Evolutionary conservation across 768 basidiomycete genomes (phyloP), one percentile per base, ranked within the genome.

Genomic region (Suillus cothurnatus): DNA sequence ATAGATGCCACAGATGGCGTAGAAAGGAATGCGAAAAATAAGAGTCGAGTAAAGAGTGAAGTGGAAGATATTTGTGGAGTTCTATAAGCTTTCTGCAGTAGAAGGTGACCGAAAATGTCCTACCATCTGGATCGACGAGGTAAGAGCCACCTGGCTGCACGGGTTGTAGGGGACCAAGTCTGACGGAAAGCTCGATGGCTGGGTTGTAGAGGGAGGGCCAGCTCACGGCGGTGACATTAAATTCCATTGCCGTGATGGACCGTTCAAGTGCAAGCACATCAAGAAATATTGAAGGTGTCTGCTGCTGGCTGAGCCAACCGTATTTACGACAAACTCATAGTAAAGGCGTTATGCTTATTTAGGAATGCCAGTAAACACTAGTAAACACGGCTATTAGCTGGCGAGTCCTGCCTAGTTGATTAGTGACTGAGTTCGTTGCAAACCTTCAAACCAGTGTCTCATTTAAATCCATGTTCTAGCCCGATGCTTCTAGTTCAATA

Each of bases 21-120:
- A 83, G 49, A 79, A 71, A 0, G 83, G 82, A n/a, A 73, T 73
- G 69, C 82, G 78, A 67, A 83, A 80, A 32, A 83, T 72, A n/a
- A 83, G 63, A 1, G 80, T 81, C 82, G 83, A 83, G 68, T 82
- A 83, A 14, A 84, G 74, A 12, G 81, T 83, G 72, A 83, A 83
- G 15, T 67, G 73, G 69, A 82, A 83, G 56, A 84, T 67, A 52
- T 81, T 83, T 83, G 34, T 17, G 2, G 21, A 28, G 9, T 17
- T 7, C 15, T 3, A 36, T 58, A 21, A 23, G 53, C 41, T n/a
- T 52, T n/a, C 43, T 64, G 53, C 23, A 14, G 21, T 8, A 26
- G 28, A 12, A 15, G 28, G 21, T 38, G 11, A 41, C 4, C 28
- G 31, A 2, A 32, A 21, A 49, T 38, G 23, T 23, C 5, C 19